Percentiles rank a stretch among this genome's conserved stretches.
phyloP scores from a whole-genome alignment of 345 rosid genomes.

The Sapria himalayana region DNA sequence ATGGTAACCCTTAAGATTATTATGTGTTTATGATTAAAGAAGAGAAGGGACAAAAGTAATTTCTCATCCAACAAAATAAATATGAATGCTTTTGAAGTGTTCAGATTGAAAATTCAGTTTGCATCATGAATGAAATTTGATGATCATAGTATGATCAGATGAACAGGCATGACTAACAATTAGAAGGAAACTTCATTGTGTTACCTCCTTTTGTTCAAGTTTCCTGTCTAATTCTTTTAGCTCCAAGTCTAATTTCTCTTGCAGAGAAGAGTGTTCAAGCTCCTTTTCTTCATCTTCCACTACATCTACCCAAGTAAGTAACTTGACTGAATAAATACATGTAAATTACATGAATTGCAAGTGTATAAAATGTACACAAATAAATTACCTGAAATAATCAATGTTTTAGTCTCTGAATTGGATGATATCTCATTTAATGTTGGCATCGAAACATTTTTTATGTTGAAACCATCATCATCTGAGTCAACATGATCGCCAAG shows the following conservation, averaged over 20 bases:
- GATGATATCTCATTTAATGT: constrained; percentile 31
- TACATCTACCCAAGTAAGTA: constrained; percentile 28
- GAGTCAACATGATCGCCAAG: constrained; percentile 25
- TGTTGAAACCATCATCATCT: constrained; percentile 37
- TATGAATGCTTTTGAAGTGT: no score
- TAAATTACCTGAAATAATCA: constrained; percentile 31
- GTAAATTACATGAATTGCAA: background rate
- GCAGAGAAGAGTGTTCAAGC: constrained; percentile 73
- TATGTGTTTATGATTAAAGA: no score
- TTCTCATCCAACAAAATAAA: no score
- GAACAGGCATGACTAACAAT: background rate
- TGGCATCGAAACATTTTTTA: constrained; percentile 29
- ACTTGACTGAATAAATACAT: background rate
- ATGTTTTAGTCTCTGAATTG: constrained; percentile 29
- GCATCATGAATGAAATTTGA: no score
- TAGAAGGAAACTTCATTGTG: no score
- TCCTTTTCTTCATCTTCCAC: constrained; percentile 56
- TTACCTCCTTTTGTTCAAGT: constrained; percentile 92
- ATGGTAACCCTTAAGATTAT: no score
- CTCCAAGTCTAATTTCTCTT: constrained; percentile 70
- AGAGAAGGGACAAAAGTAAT: no score
- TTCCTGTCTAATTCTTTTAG: constrained; percentile 72
- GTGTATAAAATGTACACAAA: background rate
- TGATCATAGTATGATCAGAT: no score
- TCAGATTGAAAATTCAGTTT: no score